Evolutionary conservation across 1,284 basidiomycete species (phyloP).

Genomic region (Takashimella koratensis): DNA sequence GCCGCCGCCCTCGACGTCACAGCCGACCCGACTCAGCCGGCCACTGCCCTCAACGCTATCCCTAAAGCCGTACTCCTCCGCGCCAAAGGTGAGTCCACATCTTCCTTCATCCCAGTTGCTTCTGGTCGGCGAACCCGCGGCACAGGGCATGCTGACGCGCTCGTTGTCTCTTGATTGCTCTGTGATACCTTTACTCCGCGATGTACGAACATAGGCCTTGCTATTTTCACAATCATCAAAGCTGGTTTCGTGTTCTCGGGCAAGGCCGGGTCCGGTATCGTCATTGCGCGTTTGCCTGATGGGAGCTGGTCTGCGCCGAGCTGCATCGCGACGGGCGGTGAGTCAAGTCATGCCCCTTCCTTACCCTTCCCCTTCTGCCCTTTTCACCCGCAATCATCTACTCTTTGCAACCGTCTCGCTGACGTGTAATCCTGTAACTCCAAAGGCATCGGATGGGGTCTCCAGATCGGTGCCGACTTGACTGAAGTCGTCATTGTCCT

Average conservation of each 20-base stretch:
- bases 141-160: too few species aligned
- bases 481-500: constrained; percentile 74
- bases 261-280: constrained; percentile 89
- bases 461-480: constrained; percentile 79
- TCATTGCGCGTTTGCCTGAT: constrained; percentile 89
- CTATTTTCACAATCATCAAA: constrained; percentile 87
- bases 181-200: too few species aligned
- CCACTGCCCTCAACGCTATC: constrained; percentile 89
- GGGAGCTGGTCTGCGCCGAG: constrained; percentile 97
- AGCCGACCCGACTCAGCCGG: constrained; percentile 85
- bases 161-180: too few species aligned
- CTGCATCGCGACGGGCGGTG: constrained; percentile 92
- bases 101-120: not conserved
- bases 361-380: too few species aligned
- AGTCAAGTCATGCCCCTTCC: too few species aligned
- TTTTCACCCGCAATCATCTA: too few species aligned
- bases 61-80: constrained; percentile 88
- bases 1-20: not conserved
- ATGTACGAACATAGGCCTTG: constrained; percentile 77
- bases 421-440: too few species aligned
- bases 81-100: constrained; percentile 65
- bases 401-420: too few species aligned
- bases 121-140: too few species aligned
- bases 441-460: constrained; percentile 76
- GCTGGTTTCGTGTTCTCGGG: constrained; percentile 96